phyloP scores from a whole-genome alignment of 495 filamentous ascomycete genomes.

The Podospora australis region DNA sequence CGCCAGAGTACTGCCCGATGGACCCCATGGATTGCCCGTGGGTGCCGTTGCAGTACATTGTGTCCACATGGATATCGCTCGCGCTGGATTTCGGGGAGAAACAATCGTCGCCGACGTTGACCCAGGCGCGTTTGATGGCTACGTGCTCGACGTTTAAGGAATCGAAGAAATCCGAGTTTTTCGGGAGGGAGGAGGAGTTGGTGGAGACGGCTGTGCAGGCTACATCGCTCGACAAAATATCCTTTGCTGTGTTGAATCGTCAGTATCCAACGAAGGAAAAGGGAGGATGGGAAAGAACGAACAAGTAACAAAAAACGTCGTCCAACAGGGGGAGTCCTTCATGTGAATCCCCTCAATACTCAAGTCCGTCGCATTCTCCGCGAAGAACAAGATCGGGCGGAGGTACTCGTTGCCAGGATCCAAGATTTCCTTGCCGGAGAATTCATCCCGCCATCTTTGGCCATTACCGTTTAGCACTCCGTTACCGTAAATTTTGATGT shows the following conservation, averaged over 20 bases:
- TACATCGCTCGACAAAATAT: constrained; percentile 47
- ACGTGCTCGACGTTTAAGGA: constrained; percentile 44
- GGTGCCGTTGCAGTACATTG: constrained; percentile 53
- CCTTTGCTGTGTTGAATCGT: constrained; percentile 26
- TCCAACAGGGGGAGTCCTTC: constrained; percentile 55
- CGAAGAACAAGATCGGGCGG: constrained; percentile 50
- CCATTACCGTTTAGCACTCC: constrained; percentile 53
- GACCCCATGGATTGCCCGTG: constrained; percentile 54
- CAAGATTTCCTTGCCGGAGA: constrained; percentile 30
- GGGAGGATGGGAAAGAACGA: not conserved
- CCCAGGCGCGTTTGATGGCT: constrained; percentile 41
- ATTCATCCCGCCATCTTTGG: constrained; percentile 33
- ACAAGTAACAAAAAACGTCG: constrained; percentile 49
- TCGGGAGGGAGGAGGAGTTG: constrained; percentile 44
- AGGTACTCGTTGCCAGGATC: constrained; percentile 47
- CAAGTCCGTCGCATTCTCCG: constrained; percentile 50
- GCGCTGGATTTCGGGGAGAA: constrained; percentile 56
- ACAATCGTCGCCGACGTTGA: constrained; percentile 54
- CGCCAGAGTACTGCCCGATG: constrained; percentile 51
- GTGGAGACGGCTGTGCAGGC: constrained; percentile 48
- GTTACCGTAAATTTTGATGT: constrained; percentile 50
- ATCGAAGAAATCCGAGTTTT: constrained; percentile 57
- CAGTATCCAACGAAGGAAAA: not conserved
- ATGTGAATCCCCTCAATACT: constrained; percentile 50
- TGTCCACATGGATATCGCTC: constrained; percentile 50